Conservation (phyloP, 192 early-diverging fungal species). For the Rhizophlyctis rosea region DNA sequence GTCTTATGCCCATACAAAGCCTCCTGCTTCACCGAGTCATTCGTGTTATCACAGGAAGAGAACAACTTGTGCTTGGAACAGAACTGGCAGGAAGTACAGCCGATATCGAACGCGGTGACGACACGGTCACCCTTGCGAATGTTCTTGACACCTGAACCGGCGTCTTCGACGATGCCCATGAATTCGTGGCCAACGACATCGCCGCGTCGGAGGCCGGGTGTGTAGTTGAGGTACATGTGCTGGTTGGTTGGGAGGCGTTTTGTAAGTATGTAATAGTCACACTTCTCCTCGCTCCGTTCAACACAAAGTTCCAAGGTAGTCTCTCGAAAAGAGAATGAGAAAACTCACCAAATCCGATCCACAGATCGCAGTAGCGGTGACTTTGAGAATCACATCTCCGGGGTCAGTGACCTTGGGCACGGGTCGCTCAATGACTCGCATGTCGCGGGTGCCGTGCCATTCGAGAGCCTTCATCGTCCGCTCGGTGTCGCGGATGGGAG, state of each 20-base stretch:
- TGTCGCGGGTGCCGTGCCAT: not conserved
- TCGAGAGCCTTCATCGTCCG: not conserved
- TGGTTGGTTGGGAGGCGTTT: not conserved
- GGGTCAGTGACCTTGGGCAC: constrained; percentile 44
- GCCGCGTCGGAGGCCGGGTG: constrained; percentile 1
- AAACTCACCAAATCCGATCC: constrained; percentile 41
- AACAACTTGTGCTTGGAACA: constrained; percentile 38
- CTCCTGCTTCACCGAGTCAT: constrained; percentile 35
- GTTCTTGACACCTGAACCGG: constrained; percentile 40
- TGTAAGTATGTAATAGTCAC: no score
- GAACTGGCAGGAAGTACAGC: constrained; percentile 47
- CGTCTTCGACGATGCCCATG: constrained; percentile 43
- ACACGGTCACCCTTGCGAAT: constrained; percentile 48
- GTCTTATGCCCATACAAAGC: constrained; percentile 44
- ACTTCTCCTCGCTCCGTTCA: no score
- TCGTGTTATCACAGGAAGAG: constrained; percentile 50
- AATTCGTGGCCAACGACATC: constrained; percentile 55
- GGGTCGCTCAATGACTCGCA: not conserved
- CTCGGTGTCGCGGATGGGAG: not conserved
- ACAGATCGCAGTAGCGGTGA: constrained; percentile 46
- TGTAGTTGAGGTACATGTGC: constrained; percentile 2
- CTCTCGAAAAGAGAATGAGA: not conserved
- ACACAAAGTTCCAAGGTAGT: no score
- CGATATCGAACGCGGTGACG: constrained; percentile 43
- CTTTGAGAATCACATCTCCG: constrained; percentile 31